phyloP scores from a whole-genome alignment of 441 rosid species.

The Adansonia rubrostipa region DNA sequence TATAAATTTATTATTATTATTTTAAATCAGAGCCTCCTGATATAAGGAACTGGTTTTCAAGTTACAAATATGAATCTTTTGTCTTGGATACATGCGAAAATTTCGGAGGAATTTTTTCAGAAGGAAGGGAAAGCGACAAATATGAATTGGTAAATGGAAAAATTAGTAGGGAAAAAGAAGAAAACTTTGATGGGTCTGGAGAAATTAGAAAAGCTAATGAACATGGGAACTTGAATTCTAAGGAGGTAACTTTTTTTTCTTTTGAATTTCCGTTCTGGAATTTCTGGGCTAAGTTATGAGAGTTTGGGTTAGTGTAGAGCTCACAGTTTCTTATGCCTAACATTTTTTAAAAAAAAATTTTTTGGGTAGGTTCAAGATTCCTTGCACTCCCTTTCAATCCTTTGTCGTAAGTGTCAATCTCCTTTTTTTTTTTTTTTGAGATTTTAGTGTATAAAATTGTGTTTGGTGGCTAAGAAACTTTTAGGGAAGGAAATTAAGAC shows the following conservation, averaged over 20 bases:
- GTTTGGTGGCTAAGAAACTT: neutral
- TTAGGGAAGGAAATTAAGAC: neutral
- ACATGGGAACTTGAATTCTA: neutral
- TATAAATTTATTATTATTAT: neutral
- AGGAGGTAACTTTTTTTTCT: neutral
- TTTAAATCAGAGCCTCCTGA: conserved; percentile 55
- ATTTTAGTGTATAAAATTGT: neutral
- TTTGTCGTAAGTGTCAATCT: conserved; percentile 19
- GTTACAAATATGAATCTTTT: conserved; percentile 30
- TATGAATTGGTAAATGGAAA: conserved; percentile 22
- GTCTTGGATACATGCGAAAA: conserved; percentile 41
- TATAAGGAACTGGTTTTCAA: conserved; percentile 55
- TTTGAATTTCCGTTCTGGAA: neutral
- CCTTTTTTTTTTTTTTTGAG: neutral
- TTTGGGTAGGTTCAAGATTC: conserved; percentile 11
- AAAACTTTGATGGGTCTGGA: conserved; percentile 19
- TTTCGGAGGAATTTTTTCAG: conserved; percentile 25
- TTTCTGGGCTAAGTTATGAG: neutral
- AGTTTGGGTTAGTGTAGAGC: neutral
- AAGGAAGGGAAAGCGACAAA: conserved; percentile 25
- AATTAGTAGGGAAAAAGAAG: conserved; percentile 22
- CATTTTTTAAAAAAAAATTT: neutral
- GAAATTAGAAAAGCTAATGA: conserved; percentile 16
- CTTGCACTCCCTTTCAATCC: conserved; percentile 6
- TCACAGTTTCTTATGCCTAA: neutral